These are phyloP conservation scores for Tremella yokohamensis DNA, from an alignment of 768 basidiomycete species.

Conservation along the genomic window DNA sequence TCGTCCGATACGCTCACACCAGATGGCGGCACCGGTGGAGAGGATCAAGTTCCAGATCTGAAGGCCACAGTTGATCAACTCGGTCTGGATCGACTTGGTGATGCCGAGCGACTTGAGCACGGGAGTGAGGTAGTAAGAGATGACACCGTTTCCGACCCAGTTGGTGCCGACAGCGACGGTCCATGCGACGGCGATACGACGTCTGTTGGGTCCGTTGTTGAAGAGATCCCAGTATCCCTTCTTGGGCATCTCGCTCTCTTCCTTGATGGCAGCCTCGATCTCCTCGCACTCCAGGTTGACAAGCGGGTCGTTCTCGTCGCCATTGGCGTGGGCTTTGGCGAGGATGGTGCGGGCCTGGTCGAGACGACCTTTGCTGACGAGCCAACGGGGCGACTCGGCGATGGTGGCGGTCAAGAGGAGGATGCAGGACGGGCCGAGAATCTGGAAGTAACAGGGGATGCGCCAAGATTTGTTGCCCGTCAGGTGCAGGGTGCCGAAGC, in stretches of 20 bases:
- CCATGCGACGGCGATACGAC: constrained; percentile 25
- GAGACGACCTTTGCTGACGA: constrained; percentile 55
- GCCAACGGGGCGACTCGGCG: constrained; percentile 19
- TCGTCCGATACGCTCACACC: constrained; percentile 37
- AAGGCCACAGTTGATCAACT: constrained; percentile 52
- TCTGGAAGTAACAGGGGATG: constrained; percentile 20
- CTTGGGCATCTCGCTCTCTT: constrained; percentile 14
- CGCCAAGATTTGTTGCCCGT: constrained; percentile 23
- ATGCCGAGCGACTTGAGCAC: constrained; percentile 40
- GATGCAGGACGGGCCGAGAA: constrained; percentile 17
- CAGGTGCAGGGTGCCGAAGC: not conserved
- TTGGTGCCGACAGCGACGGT: constrained; percentile 29
- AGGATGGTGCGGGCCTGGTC: constrained; percentile 56
- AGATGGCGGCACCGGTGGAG: constrained; percentile 9
- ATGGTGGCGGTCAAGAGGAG: constrained; percentile 19
- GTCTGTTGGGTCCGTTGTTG: constrained; percentile 26
- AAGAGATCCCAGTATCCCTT: constrained; percentile 27
- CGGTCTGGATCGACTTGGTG: constrained; percentile 36
- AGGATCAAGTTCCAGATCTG: constrained; percentile 16
- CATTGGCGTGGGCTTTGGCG: constrained; percentile 72
- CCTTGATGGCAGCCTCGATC: constrained; percentile 54
- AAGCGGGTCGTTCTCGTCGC: constrained; percentile 54
- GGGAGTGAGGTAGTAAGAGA: constrained; percentile 35
- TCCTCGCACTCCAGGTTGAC: constrained; percentile 58
- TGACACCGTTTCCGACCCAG: constrained; percentile 37